Percentiles rank a stretch among this genome's conserved stretches.
Evolutionary conservation across 148 eudicot genomes (phyloP).

Genomic region (Amaranthus hypochondriacus): DNA sequence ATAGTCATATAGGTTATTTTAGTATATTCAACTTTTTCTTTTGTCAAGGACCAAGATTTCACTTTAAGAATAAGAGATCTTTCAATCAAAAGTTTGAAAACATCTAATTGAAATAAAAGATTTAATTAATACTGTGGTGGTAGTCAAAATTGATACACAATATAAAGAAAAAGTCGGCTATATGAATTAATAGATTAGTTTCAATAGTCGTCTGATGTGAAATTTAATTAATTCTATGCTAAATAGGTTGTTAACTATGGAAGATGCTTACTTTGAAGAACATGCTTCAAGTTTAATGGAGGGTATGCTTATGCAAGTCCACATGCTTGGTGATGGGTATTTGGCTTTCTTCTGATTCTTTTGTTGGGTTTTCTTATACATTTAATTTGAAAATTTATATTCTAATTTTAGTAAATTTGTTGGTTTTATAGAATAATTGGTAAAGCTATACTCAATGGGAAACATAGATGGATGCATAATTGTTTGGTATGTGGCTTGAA

Average conservation of each 20-base stretch:
- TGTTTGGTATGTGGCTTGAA: slow-evolving; percentile 15
- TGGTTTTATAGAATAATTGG: slow-evolving; percentile 55
- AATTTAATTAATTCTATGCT: not conserved
- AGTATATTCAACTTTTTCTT: too few relatives aligned
- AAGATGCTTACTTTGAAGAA: slow-evolving; percentile 64
- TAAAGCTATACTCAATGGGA: slow-evolving; percentile 54
- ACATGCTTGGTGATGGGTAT: slow-evolving; percentile 79
- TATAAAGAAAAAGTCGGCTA: too few relatives aligned
- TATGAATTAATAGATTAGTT: not conserved
- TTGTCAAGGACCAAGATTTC: too few relatives aligned
- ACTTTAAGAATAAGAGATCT: too few relatives aligned
- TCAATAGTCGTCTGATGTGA: not conserved
- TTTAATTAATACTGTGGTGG: not conserved
- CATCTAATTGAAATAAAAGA: not conserved
- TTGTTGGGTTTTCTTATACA: not conserved
- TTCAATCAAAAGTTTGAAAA: not conserved
- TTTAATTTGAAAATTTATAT: not conserved
- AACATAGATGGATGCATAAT: slow-evolving; percentile 58
- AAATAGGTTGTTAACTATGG: slow-evolving; percentile 58
- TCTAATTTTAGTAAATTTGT: slow-evolving; percentile 14
- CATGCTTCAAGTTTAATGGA: slow-evolving; percentile 39
- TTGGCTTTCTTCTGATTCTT: not conserved
- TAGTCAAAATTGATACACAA: not conserved
- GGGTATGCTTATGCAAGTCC: slow-evolving; percentile 58
- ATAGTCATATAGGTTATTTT: too few relatives aligned